Base-by-base conservation (phyloP, 106 monocot genomes). In the Allium cepa region DNA sequence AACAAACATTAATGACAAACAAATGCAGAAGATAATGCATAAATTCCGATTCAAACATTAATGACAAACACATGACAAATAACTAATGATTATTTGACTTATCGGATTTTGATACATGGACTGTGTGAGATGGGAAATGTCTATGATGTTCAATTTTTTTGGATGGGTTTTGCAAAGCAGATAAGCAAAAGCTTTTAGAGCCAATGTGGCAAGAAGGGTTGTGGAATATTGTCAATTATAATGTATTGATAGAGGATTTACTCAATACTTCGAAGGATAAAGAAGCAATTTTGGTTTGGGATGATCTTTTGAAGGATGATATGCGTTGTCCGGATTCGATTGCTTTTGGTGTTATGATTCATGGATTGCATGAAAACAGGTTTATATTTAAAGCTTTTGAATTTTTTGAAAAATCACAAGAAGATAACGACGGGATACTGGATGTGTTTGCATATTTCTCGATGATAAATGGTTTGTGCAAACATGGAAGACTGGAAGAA, bases 381-480 rank as follows among this genome's bases (percentile, higher is more conserved):
- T 81, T 79, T 50, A 66, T 83, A 63, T 79, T 64, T 69, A 89
- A 81, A 75, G 92, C 92, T 56, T 75, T 99, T 62, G 49, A 53
- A 70, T 73, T 82, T 3, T 71, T 91, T 36, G 69, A 87, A 64
- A 69, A 85, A 49, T 82, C 63, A 18, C 62, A 63, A 77, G 68
- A 46, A 49, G 53, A 59, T 71, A 81, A 75, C 3, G 36, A 58
- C 4, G 60, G 63, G 11, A 36, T 36, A 4, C 69, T 87, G 69
- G 90, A 92, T 78, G 79, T 81, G 52, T 84, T 79, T 72, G 72
- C 87, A n/a, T 99, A 87, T 77, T 87, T 81, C 47, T 89, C 92
- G 0, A 75, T 89, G 79, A 83, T 99, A 47, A 87, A 74, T 80
- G 86, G 84, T 12, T 71, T 92, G 12, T 97, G 86, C 64, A 92